Conservation (phyloP, 495 filamentous ascomycete species). For the Hypoxylon fuscum region DNA sequence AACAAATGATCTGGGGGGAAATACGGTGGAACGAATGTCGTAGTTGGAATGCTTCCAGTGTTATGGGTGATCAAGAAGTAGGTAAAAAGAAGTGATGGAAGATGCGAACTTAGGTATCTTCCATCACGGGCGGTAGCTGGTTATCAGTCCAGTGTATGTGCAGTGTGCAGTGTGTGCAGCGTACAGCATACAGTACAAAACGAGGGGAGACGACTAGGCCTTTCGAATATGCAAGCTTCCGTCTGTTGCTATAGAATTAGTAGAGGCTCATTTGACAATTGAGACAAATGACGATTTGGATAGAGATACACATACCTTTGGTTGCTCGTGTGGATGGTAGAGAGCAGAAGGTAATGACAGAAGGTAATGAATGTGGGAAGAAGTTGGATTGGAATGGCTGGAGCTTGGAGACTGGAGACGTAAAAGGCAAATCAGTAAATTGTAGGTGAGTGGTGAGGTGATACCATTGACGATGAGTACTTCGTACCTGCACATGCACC, state of each 20-base stretch:
- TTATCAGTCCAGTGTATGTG: too few species aligned
- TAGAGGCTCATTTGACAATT: too few species aligned
- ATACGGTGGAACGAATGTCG: constrained; percentile 17
- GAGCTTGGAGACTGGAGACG: neutral
- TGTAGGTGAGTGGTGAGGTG: neutral
- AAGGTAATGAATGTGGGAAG: too few species aligned
- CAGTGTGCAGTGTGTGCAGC: too few species aligned
- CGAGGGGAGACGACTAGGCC: constrained; percentile 6
- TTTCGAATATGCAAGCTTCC: constrained; percentile 31
- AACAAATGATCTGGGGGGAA: constrained; percentile 11
- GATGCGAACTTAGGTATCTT: constrained; percentile 18
- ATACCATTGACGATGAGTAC: too few species aligned
- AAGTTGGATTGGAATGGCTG: too few species aligned
- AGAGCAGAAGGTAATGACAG: too few species aligned
- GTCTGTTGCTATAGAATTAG: constrained; percentile 18
- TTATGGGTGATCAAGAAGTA: neutral
- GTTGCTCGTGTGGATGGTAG: too few species aligned
- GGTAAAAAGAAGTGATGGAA: neutral
- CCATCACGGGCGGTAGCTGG: constrained; percentile 24
- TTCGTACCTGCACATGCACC: too few species aligned
- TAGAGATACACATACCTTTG: too few species aligned
- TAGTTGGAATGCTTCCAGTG: constrained; percentile 9
- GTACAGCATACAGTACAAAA: constrained; percentile 14
- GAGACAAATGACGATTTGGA: too few species aligned
- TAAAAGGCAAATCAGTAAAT: too few species aligned